These are phyloP conservation scores for Leishmania braziliensis DNA, from an alignment of 208 protist species.

Conservation along the genomic window DNA sequence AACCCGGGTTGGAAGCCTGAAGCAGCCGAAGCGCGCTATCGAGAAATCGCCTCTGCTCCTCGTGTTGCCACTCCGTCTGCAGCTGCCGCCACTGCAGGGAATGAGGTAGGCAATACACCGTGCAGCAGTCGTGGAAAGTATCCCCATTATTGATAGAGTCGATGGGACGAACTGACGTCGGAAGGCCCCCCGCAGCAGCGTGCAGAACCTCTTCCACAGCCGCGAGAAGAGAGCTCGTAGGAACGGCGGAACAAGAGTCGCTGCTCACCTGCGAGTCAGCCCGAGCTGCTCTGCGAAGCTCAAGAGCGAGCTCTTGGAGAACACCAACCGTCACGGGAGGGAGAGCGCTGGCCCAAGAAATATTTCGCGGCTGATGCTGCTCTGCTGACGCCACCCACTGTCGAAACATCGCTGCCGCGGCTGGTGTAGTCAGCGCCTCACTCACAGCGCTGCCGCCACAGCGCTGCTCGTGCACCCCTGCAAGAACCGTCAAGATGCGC, in stretches of 20 bases:
- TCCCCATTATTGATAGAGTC: neutral
- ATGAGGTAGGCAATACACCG: slow-evolving; percentile 3
- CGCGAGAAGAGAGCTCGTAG: neutral
- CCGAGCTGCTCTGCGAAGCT: slow-evolving; percentile 8
- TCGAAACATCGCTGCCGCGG: slow-evolving; percentile 17
- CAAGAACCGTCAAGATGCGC: slow-evolving; percentile 36
- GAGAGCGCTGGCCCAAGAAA: slow-evolving; percentile 5
- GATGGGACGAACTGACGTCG: slow-evolving; percentile 4
- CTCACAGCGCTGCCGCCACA: neutral
- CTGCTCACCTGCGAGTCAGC: neutral
- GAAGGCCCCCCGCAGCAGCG: neutral
- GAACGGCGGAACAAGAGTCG: neutral
- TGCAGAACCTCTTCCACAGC: slow-evolving; percentile 2
- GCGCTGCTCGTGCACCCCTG: slow-evolving; percentile 20
- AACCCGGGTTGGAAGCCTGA: neutral
- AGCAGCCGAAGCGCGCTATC: slow-evolving; percentile 1
- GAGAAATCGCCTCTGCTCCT: neutral
- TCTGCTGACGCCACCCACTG: slow-evolving; percentile 14
- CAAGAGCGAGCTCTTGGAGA: slow-evolving; percentile 19
- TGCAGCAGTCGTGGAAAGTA: neutral
- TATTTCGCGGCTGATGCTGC: neutral
- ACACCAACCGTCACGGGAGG: slow-evolving; percentile 15
- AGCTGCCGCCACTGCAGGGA: slow-evolving; percentile 24
- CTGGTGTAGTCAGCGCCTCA: slow-evolving; percentile 7
- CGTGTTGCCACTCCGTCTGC: slow-evolving; percentile 10